A percentile compares a stretch with the other conserved stretches of the same genome.
phyloP scores from a whole-genome alignment of 441 rosid genomes.

The Geranium incanum region DNA sequence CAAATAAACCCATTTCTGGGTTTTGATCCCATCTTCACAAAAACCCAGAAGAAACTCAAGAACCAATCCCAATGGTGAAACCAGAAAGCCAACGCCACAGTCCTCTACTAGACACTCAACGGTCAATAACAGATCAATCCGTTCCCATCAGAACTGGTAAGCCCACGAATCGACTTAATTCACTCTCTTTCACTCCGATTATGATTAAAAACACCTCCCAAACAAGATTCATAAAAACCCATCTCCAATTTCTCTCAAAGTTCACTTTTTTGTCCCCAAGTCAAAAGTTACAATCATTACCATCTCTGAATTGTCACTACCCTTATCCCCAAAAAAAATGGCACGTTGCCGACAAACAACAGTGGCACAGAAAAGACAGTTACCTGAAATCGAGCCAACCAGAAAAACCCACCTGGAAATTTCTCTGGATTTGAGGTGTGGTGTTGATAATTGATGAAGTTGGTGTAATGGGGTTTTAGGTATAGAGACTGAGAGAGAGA shows the following conservation, averaged over 20 bases:
- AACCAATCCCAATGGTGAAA: too few species aligned
- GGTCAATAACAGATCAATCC: neutral
- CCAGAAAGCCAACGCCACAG: neutral
- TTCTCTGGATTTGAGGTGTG: too few species aligned
- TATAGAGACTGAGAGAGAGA: too few species aligned
- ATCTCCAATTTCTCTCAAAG: neutral
- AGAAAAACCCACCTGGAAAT: too few species aligned
- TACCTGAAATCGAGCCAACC: too few species aligned
- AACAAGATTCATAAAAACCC: neutral
- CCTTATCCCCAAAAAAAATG: neutral
- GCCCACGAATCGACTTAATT: neutral
- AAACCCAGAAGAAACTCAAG: too few species aligned
- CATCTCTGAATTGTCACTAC: neutral
- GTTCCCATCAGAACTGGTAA: neutral
- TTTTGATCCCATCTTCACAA: neutral
- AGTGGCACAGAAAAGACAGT: neutral
- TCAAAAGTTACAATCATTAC: neutral
- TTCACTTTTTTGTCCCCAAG: neutral
- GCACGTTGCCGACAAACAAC: neutral
- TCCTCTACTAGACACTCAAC: neutral
- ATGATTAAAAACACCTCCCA: neutral
- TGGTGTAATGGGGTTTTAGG: too few species aligned
- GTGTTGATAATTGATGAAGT: too few species aligned
- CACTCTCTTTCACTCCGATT: too few species aligned
- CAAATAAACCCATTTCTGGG: neutral